Evolutionary conservation across 768 basidiomycete species (phyloP).

Genomic region (Leccinum fibrillosum): DNA sequence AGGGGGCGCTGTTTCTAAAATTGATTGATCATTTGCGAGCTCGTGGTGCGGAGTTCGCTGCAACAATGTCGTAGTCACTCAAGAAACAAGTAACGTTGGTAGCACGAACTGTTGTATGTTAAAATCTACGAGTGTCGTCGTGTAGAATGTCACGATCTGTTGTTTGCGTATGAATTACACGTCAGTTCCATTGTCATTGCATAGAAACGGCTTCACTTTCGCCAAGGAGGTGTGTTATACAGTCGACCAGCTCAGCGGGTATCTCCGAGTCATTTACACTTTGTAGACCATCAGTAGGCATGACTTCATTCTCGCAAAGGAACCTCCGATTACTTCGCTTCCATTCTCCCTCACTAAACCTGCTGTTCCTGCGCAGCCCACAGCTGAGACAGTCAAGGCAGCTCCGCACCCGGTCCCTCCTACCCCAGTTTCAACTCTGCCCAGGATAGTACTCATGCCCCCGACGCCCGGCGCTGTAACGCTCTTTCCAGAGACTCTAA

Average conservation of each 20-base stretch:
- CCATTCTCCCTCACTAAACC: slow-evolving; percentile 62
- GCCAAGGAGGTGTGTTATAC: slow-evolving; percentile 51
- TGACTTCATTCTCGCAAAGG: slow-evolving; percentile 47
- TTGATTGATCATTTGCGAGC: too few species aligned
- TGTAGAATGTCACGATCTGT: background rate
- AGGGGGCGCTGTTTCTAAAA: too few species aligned
- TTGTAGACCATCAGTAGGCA: slow-evolving; percentile 36
- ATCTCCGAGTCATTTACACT: slow-evolving; percentile 3
- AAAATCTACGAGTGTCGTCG: background rate
- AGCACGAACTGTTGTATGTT: background rate
- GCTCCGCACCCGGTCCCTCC: slow-evolving; percentile 12
- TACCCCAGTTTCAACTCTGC: slow-evolving; percentile 11
- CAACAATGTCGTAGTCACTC: too few species aligned
- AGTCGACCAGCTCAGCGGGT: background rate
- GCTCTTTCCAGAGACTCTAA: slow-evolving; percentile 9
- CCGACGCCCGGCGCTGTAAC: slow-evolving; percentile 26
- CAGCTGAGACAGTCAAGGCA: slow-evolving; percentile 14
- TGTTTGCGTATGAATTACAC: background rate
- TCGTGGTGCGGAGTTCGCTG: too few species aligned
- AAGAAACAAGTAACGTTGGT: too few species aligned
- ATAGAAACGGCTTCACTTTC: slow-evolving; percentile 53
- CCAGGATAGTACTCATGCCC: slow-evolving; percentile 23
- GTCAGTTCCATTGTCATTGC: background rate
- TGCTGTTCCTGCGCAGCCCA: slow-evolving; percentile 1
- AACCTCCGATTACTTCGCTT: slow-evolving; percentile 59